Conservation (phyloP, 352 stramenopile species). For the Elongisporangium undulatum region DNA sequence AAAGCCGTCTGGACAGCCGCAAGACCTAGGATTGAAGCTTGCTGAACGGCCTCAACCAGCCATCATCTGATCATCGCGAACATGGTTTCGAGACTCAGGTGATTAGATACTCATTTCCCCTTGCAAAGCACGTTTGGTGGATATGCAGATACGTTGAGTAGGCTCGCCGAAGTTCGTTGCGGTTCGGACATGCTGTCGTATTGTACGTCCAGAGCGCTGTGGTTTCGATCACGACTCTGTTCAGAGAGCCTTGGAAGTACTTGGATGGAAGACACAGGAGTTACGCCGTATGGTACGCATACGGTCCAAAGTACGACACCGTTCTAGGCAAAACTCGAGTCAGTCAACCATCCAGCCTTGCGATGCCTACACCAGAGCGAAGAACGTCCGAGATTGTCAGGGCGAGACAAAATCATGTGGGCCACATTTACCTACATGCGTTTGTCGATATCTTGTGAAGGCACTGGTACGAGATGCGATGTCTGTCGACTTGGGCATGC, state of each 20-base stretch:
- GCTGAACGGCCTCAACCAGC: no score
- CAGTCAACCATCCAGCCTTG: constrained; percentile 18
- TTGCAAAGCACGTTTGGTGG: constrained; percentile 26
- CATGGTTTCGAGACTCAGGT: no score
- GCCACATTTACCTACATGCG: constrained; percentile 22
- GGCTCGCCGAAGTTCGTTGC: constrained; percentile 15
- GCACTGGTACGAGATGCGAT: no score
- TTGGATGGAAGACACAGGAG: constrained; percentile 10
- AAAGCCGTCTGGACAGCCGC: no score
- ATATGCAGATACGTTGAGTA: constrained; percentile 21
- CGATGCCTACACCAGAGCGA: constrained; percentile 31
- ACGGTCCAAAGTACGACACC: constrained; percentile 34
- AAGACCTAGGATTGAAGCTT: no score
- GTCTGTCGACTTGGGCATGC: no score
- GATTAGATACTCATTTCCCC: no score
- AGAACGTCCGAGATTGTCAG: constrained; percentile 45
- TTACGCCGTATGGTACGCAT: constrained; percentile 34
- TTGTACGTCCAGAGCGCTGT: constrained; percentile 27
- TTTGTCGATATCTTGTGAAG: constrained; percentile 21
- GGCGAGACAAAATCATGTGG: constrained; percentile 25
- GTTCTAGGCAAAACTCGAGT: constrained; percentile 24
- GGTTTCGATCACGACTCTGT: constrained; percentile 12
- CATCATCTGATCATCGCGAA: no score
- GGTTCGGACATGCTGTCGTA: constrained; percentile 30
- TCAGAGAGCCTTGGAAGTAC: no score